Evolutionary conservation across 179 eudicot genomes (phyloP).

Genomic region (Spinacia oleracea): DNA sequence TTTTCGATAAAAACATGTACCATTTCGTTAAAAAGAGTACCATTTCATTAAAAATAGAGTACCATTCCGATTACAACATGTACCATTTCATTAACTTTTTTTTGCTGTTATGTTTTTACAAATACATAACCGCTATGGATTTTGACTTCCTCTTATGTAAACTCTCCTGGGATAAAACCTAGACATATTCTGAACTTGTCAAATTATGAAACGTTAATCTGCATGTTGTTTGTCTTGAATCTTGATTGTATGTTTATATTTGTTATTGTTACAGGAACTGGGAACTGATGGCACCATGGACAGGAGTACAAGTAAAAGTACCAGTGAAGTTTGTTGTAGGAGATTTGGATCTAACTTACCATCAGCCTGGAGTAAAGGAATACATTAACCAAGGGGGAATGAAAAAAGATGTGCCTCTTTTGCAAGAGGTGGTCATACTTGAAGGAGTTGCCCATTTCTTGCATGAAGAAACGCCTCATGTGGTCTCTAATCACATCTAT

Average conservation of each 20-base stretch:
- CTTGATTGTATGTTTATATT: not conserved
- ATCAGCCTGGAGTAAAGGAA: conserved; percentile 56
- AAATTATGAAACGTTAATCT: no score
- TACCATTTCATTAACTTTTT: no score
- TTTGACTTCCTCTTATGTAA: no score
- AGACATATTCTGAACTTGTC: not conserved
- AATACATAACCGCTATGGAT: no score
- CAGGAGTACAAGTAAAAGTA: conserved; percentile 58
- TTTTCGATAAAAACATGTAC: no score
- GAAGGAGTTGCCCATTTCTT: conserved; percentile 82
- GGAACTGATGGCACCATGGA: conserved; percentile 82
- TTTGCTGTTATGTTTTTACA: no score
- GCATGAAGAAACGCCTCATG: conserved; percentile 73
- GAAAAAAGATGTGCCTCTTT: conserved; percentile 58
- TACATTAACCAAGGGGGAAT: conserved; percentile 64
- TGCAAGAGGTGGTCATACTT: conserved; percentile 66
- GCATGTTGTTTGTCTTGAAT: not conserved
- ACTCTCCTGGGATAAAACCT: not conserved
- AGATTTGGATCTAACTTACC: conserved; percentile 59
- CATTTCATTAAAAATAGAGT: no score
- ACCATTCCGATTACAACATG: no score
- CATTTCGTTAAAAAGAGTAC: no score
- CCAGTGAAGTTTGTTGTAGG: conserved; percentile 79
- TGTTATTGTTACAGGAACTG: conserved; percentile 48
- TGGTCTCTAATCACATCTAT: conserved; percentile 58